A percentile compares a stretch with the other conserved stretches of the same genome.
Evolutionary conservation across 2,329 filamentous ascomycete species (phyloP).

Genomic region (Xylaria sp.): DNA sequence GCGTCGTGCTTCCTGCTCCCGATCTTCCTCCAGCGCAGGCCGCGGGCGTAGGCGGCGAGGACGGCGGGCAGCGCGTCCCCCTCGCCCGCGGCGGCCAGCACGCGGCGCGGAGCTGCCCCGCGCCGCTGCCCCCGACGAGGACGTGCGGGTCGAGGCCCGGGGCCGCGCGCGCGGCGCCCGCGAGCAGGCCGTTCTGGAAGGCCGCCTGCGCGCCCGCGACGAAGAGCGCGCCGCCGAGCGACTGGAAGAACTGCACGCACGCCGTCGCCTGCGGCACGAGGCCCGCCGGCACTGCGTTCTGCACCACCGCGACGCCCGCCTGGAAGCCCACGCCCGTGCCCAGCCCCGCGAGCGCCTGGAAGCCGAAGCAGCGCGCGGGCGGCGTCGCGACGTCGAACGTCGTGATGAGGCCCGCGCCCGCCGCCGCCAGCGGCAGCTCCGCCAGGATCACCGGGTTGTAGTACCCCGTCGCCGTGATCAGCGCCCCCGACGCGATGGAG

Average conservation of each 20-base stretch:
- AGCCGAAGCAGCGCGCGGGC: slow-evolving; percentile 58
- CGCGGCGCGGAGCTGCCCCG: slow-evolving; percentile 50
- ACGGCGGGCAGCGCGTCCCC: slow-evolving; percentile 47
- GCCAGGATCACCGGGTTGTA: slow-evolving; percentile 47
- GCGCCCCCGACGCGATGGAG: slow-evolving; percentile 47
- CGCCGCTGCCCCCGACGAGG: slow-evolving; percentile 58
- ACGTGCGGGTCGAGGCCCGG: slow-evolving; percentile 49
- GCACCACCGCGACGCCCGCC: slow-evolving; percentile 52
- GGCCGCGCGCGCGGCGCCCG: slow-evolving; percentile 49
- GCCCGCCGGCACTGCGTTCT: slow-evolving; percentile 52
- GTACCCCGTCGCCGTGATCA: slow-evolving; percentile 44
- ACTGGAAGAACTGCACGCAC: slow-evolving; percentile 63
- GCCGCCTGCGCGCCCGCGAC: slow-evolving; percentile 68
- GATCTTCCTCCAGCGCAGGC: slow-evolving; percentile 58
- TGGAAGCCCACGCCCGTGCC: slow-evolving; percentile 55
- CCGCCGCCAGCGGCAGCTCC: slow-evolving; percentile 42
- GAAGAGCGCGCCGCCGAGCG: slow-evolving; percentile 66
- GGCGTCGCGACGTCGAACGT: slow-evolving; percentile 53
- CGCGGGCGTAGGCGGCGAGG: slow-evolving; percentile 52
- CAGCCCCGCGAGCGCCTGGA: slow-evolving; percentile 58
- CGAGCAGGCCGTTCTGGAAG: slow-evolving; percentile 65
- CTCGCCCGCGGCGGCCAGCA: slow-evolving; percentile 46
- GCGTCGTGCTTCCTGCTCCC: slow-evolving; percentile 38
- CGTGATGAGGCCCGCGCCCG: slow-evolving; percentile 58
- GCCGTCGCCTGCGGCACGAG: slow-evolving; percentile 56